Percentiles rank a stretch among this genome's conserved stretches.
phyloP scores from a whole-genome alignment of 2,329 filamentous ascomycete species.

The Drechslerella stenobrocha region DNA sequence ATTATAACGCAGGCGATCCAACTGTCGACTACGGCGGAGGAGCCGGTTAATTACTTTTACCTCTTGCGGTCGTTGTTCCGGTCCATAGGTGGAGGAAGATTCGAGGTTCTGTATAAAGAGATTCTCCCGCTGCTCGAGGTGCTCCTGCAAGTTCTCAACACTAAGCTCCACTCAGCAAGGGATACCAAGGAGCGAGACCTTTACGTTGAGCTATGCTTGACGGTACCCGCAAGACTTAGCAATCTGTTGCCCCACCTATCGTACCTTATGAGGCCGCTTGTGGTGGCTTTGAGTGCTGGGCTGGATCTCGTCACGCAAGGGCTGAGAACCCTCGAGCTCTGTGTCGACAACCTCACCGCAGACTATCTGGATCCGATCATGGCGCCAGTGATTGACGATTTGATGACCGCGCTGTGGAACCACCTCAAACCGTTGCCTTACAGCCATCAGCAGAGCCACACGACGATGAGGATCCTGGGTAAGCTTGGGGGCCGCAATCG shows the following conservation, averaged over 20 bases:
- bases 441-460: conserved; percentile 96
- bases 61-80: conserved; percentile 88
- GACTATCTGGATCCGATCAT: conserved; percentile 99
- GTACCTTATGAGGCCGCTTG: conserved; percentile 94
- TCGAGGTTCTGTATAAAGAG: conserved; percentile 97
- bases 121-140: conserved; percentile 95
- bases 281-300: conserved; percentile 89
- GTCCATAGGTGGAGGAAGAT: conserved; percentile 94
- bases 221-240: conserved; percentile 88
- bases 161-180: conserved; percentile 82
- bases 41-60: conserved; percentile 98
- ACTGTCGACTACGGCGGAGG: conserved; percentile 89
- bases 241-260: conserved; percentile 93
- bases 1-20: conserved; percentile 98
- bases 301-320: conserved; percentile 94
- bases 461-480: conserved; percentile 93
- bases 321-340: conserved; percentile 87
- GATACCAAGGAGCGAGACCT: conserved; percentile 90
- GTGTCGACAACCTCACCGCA: conserved; percentile 95
- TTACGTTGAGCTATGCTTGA: conserved; percentile 95
- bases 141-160: conserved; percentile 96
- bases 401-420: conserved; percentile 97
- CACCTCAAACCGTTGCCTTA: conserved; percentile 92
- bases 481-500: conserved; percentile 94
- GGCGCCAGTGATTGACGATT: conserved; percentile 96